Evolutionary conservation across 2,329 filamentous ascomycete genomes (phyloP).

Genomic region (Malbranchea zuffiana): DNA sequence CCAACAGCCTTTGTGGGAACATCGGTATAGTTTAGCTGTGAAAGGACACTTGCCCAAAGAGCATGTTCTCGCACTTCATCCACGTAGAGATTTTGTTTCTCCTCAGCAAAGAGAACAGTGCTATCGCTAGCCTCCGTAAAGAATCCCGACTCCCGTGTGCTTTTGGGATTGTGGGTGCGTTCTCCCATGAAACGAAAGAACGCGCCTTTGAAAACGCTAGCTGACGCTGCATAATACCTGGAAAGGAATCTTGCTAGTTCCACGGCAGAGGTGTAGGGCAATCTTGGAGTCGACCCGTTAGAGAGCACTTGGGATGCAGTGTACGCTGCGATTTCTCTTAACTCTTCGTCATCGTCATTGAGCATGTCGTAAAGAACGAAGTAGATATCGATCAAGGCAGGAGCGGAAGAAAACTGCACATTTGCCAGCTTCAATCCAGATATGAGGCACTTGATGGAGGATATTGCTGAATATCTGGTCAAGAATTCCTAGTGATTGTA

Average conservation of each 20-base stretch:
- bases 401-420: conserved; percentile 17
- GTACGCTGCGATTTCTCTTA: conserved; percentile 53
- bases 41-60: conserved; percentile 53
- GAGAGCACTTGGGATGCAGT: conserved; percentile 30
- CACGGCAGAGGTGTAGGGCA: conserved; percentile 41
- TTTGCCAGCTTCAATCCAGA: conserved; percentile 33
- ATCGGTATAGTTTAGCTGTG: conserved; percentile 20
- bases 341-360: conserved; percentile 85
- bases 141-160: conserved; percentile 19
- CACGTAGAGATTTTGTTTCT: conserved; percentile 90
- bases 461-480: conserved; percentile 28
- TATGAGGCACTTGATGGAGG: conserved; percentile 27
- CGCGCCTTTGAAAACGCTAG: conserved; percentile 25
- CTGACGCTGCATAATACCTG: conserved; percentile 25
- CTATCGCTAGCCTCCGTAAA: conserved; percentile 22
- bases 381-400: conserved; percentile 44
- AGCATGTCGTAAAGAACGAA: conserved; percentile 63
- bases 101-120: conserved; percentile 61
- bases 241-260: conserved; percentile 29
- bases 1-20: conserved; percentile 14
- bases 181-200: conserved; percentile 32
- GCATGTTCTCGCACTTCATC: conserved; percentile 66
- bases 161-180: conserved; percentile 12
- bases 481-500: conserved; percentile 27
- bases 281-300: conserved; percentile 15